Evolutionary conservation across 495 filamentous ascomycete species (phyloP), one percentile per base, ranked within the genome.

Genomic region (Penicillium paradoxum): DNA sequence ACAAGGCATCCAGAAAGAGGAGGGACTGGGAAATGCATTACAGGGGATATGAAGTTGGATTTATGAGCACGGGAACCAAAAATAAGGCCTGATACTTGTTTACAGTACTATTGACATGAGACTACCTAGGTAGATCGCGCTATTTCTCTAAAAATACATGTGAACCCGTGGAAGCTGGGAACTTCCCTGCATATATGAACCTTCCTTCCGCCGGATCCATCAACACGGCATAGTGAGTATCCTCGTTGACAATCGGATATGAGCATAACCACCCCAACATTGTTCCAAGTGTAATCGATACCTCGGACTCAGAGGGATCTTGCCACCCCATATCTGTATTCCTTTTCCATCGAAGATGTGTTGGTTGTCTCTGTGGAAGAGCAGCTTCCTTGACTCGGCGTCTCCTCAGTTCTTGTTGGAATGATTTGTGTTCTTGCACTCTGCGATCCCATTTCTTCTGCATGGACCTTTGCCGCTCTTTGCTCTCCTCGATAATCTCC

Each of bases 221-320:
- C 17, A 83, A 56, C 9, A 66, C 59, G 8, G 73, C 71, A 55
- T 74, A 83, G 57, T 83, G 81, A 14, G 77, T 82, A 24, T 59
- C 58, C 46, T 80, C 75, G 54, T 83, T 83, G 4, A 68, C 59
- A 18, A 74, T 71, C 0, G 80, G 80, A 51, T 73, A 76, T 9
- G 63, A 67, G 11, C 59, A 63, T 7, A 82, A 59, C 81, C 76
- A 79, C 8, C 55, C 44, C 7, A 71, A 58, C 4, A 77, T 50
- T 21, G 71, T 64, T 17, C 60, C 54, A 19, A 60, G 30, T 4
- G 59, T 69, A 9, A 66, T 59, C 13, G 56, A 62, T 17, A 66
- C 50, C 2, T 65, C 54, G 4, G 55, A 45, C 2, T 51, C 39
- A 44, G 47, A 11, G 2, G 34, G 30, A 33, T 38, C 14, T 30